Evolutionary conservation across 2,329 filamentous ascomycete species (phyloP), one percentile per base, ranked within the genome.

Genomic region (Eutypella sp.): DNA sequence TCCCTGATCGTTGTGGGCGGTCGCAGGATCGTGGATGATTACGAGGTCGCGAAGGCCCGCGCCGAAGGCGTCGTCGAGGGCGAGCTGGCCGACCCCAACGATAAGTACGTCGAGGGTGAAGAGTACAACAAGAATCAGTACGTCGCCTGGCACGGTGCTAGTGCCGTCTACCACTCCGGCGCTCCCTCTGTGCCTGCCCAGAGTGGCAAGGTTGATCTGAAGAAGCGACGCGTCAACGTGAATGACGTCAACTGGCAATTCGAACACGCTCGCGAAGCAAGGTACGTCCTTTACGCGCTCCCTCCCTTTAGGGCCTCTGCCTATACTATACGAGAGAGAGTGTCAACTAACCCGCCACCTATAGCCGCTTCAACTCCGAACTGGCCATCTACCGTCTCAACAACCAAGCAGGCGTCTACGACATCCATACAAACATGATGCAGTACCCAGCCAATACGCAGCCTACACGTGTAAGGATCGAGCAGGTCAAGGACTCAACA

Each of bases 51-150:
- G 25, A 84, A 83, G 55, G 85, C 85, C 25, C 81, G 82, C 41
- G 85, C 84, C 41, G 82, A 88, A 42, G 92, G 91, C 19, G 84
- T 84, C 22, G 78, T 89, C 2, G 92, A 96, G 65, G 93, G 93
- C 53, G 89, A 95, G 63, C 65, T 97, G 20, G 93, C 91, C 16
- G 93, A 97, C 60, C 92, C 92, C 0, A 85, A 90, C 49, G 93
- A 99, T 66, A 78, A 76, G 49, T 78, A 91, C 36, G 79, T 90
- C 22, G 78, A 79, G 8, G 87, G 85, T 33, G 86, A 95, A 63
- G 76, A 84, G n/a, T 99, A 99, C 75, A 96, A 99, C 74, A 90
- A 92, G 70, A 99, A 99, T 63, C 91, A 96, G 65, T 99, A 96
- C 62, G 93, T 99, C 23, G 93, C 93, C 23, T 99, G 93, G 93